These are phyloP conservation scores for Boletales sp. DNA, from an alignment of 768 basidiomycete species.

Conservation along the genomic window DNA sequence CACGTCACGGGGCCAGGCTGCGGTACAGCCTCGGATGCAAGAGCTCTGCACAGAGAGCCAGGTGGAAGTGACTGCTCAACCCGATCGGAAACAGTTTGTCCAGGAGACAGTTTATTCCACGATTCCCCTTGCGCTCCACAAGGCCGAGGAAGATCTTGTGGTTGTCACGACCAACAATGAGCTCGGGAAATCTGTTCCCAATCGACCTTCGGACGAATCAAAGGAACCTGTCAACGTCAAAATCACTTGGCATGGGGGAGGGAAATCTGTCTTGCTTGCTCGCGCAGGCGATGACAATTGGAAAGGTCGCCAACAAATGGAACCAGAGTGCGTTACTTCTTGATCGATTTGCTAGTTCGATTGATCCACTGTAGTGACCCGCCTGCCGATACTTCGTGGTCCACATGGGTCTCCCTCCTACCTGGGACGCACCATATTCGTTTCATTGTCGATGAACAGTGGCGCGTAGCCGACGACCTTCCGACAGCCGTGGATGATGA, in stretches of 20 bases:
- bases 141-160: slow-evolving; percentile 30
- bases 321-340: slow-evolving; percentile 49
- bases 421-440: slow-evolving; percentile 94
- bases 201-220: slow-evolving; percentile 23
- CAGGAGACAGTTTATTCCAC: slow-evolving; percentile 60
- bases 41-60: slow-evolving; percentile 41
- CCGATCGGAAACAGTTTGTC: slow-evolving; percentile 39
- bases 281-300: slow-evolving; percentile 74
- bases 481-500: slow-evolving; percentile 92
- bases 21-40: slow-evolving; percentile 41
- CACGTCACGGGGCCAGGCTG: slow-evolving; percentile 30
- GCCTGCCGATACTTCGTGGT: slow-evolving; percentile 35
- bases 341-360: slow-evolving; percentile 1
- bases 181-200: slow-evolving; percentile 17
- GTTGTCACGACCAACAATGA: slow-evolving; percentile 14
- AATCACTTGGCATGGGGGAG: slow-evolving; percentile 66
- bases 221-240: slow-evolving; percentile 40
- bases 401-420: slow-evolving; percentile 49
- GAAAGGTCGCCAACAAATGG: slow-evolving; percentile 67
- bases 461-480: slow-evolving; percentile 74
- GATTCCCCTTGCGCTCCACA: slow-evolving; percentile 52
- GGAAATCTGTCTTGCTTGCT: slow-evolving; percentile 60
- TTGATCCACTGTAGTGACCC: slow-evolving; percentile 27
- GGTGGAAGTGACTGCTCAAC: slow-evolving; percentile 26
- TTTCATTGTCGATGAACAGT: slow-evolving; percentile 90